Conservation (phyloP, 805 yeast genomes). For the Nakazawaea siamensis region DNA sequence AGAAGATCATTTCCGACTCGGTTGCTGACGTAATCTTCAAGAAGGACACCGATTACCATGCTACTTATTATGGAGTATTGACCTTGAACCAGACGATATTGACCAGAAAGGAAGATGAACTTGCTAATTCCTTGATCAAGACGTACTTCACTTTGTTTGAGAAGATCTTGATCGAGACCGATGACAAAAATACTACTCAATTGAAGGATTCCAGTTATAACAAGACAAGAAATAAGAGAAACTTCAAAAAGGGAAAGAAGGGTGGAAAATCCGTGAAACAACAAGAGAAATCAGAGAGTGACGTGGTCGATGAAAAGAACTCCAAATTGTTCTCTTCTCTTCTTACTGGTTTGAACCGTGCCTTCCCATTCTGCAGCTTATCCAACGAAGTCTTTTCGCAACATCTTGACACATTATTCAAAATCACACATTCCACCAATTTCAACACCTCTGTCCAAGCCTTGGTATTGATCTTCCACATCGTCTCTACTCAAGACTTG, state of each 20-base stretch:
- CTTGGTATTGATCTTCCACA: conserved; percentile 74
- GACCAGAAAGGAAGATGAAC: conserved; percentile 63
- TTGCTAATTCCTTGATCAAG: conserved; percentile 77
- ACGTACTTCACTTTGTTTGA: conserved; percentile 85
- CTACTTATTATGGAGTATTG: conserved; percentile 79
- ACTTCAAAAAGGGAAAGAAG: conserved; percentile 73
- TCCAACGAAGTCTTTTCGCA: conserved; percentile 60
- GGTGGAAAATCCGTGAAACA: conserved; percentile 76
- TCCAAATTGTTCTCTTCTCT: conserved; percentile 83
- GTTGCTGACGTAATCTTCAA: conserved; percentile 76
- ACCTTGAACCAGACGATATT: conserved; percentile 91
- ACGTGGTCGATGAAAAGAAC: conserved; percentile 68
- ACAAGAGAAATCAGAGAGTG: conserved; percentile 52
- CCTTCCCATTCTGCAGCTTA: conserved; percentile 84
- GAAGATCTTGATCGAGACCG: conserved; percentile 62
- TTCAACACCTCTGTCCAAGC: conserved; percentile 94
- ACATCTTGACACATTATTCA: conserved; percentile 79
- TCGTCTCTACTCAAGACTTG: conserved; percentile 52
- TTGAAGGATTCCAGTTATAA: conserved; percentile 39
- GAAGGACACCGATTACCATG: conserved; percentile 72
- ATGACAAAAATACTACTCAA: conserved; percentile 25
- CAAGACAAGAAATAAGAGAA: conserved; percentile 61
- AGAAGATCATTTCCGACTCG: conserved; percentile 66
- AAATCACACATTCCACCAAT: conserved; percentile 88
- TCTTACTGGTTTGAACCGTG: conserved; percentile 90